A percentile compares a stretch with the other conserved stretches of the same genome.
These are phyloP conservation scores for Penicillium antarcticum DNA, from an alignment of 495 filamentous ascomycete genomes.

Conservation along the genomic window DNA sequence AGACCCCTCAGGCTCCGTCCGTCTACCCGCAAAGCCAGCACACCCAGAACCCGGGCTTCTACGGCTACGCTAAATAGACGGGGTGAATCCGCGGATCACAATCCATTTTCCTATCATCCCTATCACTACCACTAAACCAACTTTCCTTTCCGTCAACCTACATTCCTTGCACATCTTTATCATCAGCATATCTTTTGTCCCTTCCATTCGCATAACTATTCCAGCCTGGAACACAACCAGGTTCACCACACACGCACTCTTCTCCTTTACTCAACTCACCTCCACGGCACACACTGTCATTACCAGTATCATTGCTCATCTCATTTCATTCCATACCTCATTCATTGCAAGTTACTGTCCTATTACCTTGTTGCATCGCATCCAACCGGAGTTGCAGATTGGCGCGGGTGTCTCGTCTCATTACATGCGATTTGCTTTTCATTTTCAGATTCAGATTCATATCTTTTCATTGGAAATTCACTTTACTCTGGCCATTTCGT, in stretches of 20 bases:
- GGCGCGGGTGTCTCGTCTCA: conserved; percentile 8
- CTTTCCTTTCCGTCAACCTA: not conserved
- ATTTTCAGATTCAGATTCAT: not conserved
- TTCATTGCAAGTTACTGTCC: not conserved
- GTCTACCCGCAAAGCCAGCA: conserved; percentile 29
- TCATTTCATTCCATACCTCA: not conserved
- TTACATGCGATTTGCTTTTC: conserved; percentile 1
- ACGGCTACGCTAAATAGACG: conserved; percentile 25
- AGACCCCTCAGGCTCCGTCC: conserved; percentile 18
- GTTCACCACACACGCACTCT: not conserved
- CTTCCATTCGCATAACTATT: not conserved
- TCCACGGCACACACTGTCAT: not conserved
- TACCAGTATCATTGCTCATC: not conserved
- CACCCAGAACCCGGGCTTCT: conserved; percentile 24
- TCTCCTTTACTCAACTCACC: not conserved
- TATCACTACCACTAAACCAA: not conserved
- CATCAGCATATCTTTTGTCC: not conserved
- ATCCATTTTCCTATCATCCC: not conserved
- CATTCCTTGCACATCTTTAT: conserved; percentile 1
- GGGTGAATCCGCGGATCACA: conserved; percentile 6
- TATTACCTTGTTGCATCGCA: conserved; percentile 16
- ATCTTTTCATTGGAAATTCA: not conserved
- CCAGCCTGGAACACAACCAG: not conserved
- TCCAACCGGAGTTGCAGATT: conserved; percentile 24
- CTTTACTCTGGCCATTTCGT: no score